Conservation (phyloP, 2,329 filamentous ascomycete species). For the Cercospora brassicicola region DNA sequence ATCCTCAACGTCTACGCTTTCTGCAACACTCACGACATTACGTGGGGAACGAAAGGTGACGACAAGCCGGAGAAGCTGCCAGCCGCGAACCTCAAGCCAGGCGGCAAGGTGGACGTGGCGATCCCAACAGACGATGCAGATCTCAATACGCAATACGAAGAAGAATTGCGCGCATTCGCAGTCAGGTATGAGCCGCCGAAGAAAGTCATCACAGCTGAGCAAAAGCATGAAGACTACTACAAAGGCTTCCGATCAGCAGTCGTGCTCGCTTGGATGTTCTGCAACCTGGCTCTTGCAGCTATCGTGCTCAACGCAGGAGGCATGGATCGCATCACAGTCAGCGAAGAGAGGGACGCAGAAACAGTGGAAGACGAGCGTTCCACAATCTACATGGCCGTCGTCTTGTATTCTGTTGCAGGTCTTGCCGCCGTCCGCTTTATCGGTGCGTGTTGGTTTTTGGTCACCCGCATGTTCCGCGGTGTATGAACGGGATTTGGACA, state of each 20-base stretch:
- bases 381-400: constrained; percentile 80
- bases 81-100: constrained; percentile 84
- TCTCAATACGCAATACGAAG: constrained; percentile 90
- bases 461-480: constrained; percentile 77
- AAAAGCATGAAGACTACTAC: constrained; percentile 98
- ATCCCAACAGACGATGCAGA: constrained; percentile 88
- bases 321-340: constrained; percentile 32
- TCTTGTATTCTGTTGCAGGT: constrained; percentile 85
- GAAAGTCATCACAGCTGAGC: constrained; percentile 59
- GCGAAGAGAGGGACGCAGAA: constrained; percentile 40
- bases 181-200: constrained; percentile 73
- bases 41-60: constrained; percentile 97
- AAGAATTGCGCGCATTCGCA: constrained; percentile 72
- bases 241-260: constrained; percentile 90
- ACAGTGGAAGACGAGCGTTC: constrained; percentile 59
- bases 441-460: constrained; percentile 87
- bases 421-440: constrained; percentile 83
- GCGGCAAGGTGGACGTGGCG: constrained; percentile 88
- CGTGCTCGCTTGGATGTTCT: constrained; percentile 94
- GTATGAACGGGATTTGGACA: constrained; percentile 29
- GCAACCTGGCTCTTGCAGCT: constrained; percentile 84
- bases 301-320: constrained; percentile 67
- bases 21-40: constrained; percentile 96
- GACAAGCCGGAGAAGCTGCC: constrained; percentile 91
- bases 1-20: constrained; percentile 99